Evolutionary conservation across 176 grass and related monocot species (phyloP), one percentile per base, ranked within the genome.

Genomic region (Avena sativa): DNA sequence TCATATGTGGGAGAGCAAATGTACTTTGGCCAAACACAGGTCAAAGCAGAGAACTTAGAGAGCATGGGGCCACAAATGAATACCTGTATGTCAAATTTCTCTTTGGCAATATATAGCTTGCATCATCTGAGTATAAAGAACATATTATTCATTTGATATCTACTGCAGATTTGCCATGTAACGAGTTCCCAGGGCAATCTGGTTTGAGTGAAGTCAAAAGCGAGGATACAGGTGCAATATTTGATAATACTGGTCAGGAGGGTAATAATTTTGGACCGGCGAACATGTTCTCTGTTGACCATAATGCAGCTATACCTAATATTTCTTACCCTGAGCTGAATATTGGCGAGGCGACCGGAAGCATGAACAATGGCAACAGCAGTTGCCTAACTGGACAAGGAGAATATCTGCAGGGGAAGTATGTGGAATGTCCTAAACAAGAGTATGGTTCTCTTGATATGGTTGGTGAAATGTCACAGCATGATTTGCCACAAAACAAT

Each of bases 381-480:
- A 91, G 89, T 51, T 84, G 91, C 69, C 78, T 87, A 56, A 89
- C 89, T 84, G 89, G 73, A 48, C 78, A 88, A 44, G 81, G 80
- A 80, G 80, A 87, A 47, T 74, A 81, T 81, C 59, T 55, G 52
- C 85, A 83, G 20, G 79, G 17, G n/a, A 73, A 76, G 20, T 86
- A 36, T 74, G 23, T 53, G 32, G 71, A 84, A 74, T 89, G 76
- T 71, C 76, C 61, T 47, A 73, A 84, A 67, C 20, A 64, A 79
- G 71, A 87, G 71, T 82, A 82, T 85, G 8, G 21, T 80, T 69
- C 67, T 81, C 68, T 85, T 85, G 85, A 66, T 83, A 80, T 78
- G 83, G 30, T 79, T 78, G 44, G 50, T 77, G 84, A 76, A 78
- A 56, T 48, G 83, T 52, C 60, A 60, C n/a, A 61, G 81, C 55